Evolutionary conservation across 2,329 filamentous ascomycete genomes (phyloP).

Genomic region (Trematosphaeria pertusa): DNA sequence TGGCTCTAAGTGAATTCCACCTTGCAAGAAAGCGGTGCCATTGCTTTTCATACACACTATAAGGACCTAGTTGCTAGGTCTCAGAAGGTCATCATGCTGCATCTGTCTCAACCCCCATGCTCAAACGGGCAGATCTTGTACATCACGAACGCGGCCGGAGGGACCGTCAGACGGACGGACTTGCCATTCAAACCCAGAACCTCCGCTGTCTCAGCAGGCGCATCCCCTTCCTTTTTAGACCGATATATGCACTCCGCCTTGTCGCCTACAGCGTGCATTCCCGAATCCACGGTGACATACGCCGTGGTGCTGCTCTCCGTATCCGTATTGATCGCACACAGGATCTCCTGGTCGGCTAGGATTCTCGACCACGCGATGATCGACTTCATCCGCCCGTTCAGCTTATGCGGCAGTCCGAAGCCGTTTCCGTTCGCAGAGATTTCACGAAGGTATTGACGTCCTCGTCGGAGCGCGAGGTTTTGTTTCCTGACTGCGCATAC

Average conservation of each 20-base stretch:
- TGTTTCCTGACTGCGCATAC: conserved; percentile 13
- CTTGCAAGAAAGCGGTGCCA: too few species aligned
- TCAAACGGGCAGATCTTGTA: too few species aligned
- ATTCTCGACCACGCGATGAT: conserved; percentile 31
- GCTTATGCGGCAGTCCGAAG: conserved; percentile 17
- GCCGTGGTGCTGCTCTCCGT: conserved; percentile 8
- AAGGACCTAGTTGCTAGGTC: too few species aligned
- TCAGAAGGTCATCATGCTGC: too few species aligned
- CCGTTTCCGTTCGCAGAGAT: conserved; percentile 19
- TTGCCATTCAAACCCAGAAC: conserved; percentile 14
- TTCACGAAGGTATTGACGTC: conserved; percentile 26
- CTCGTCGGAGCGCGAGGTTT: conserved; percentile 15
- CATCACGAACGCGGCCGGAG: conserved; percentile 20
- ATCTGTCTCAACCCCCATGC: too few species aligned
- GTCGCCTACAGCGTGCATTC: conserved; percentile 12
- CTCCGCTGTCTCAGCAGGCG: background rate
- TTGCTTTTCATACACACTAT: too few species aligned
- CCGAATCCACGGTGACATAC: conserved; percentile 25
- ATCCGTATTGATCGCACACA: conserved; percentile 30
- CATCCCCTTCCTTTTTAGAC: conserved; percentile 1
- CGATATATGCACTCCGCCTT: conserved; percentile 15
- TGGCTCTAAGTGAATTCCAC: too few species aligned
- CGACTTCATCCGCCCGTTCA: conserved; percentile 16
- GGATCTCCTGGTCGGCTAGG: conserved; percentile 23
- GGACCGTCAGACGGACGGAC: conserved; percentile 15